phyloP scores from a whole-genome alignment of 2,329 filamentous ascomycete genomes.

The Stagonosporopsis rhizophila region DNA sequence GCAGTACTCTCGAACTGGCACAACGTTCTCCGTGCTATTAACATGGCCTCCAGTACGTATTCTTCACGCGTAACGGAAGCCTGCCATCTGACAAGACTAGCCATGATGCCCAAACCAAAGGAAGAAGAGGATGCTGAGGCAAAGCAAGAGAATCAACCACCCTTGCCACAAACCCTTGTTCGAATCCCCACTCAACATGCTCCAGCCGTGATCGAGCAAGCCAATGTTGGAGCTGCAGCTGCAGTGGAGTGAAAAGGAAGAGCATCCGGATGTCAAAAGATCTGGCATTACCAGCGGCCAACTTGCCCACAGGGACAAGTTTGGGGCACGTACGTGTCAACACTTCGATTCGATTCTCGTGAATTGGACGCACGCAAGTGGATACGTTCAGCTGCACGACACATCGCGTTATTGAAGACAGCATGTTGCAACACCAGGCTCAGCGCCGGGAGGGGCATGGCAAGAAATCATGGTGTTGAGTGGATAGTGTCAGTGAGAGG shows the following conservation, averaged over 20 bases:
- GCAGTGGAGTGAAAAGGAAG: slow-evolving; percentile 18
- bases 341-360: background rate
- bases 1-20: slow-evolving; percentile 89
- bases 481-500: background rate
- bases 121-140: slow-evolving; percentile 52
- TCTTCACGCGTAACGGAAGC: background rate
- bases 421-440: background rate
- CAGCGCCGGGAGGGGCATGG: background rate
- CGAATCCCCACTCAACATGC: slow-evolving; percentile 81
- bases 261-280: background rate
- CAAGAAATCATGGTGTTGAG: background rate
- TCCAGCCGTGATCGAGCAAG: slow-evolving; percentile 45
- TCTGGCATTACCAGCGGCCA: background rate
- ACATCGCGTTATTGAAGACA: background rate
- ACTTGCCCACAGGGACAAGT: background rate
- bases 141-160: slow-evolving; percentile 52
- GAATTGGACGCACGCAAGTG: background rate
- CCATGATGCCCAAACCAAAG: slow-evolving; percentile 71
- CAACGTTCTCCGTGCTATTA: slow-evolving; percentile 82
- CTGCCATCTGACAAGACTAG: slow-evolving; percentile 53
- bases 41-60: slow-evolving; percentile 80
- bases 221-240: slow-evolving; percentile 35
- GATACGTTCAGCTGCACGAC: background rate
- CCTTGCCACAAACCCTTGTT: slow-evolving; percentile 80
- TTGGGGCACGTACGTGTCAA: background rate